A percentile compares a stretch with the other conserved stretches of the same genome.
These are phyloP conservation scores for Vitis labrusca DNA, from an alignment of 164 flowering plant species.

Conservation along the genomic window DNA sequence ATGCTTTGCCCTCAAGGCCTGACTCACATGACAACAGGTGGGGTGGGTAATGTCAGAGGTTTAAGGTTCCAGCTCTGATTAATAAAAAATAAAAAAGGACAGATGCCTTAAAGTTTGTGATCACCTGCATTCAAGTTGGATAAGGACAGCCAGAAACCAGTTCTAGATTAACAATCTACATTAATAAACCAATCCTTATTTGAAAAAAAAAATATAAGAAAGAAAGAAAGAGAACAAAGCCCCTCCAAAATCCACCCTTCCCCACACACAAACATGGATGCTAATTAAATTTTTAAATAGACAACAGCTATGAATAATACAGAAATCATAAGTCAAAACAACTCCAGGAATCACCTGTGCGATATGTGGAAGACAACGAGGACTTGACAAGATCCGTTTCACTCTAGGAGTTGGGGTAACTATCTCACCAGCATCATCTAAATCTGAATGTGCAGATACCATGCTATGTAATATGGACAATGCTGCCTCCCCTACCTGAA, in stretches of 20 bases:
- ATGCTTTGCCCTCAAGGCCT: no score
- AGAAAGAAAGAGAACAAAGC: no score
- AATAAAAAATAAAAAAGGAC: no score
- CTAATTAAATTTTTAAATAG: no score
- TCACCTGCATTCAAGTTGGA: background rate
- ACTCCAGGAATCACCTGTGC: constrained; percentile 70
- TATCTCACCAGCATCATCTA: constrained; percentile 99
- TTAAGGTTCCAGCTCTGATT: no score
- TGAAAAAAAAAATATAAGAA: background rate
- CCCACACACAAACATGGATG: no score
- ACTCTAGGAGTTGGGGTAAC: constrained; percentile 99
- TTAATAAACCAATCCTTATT: background rate
- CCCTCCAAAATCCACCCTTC: no score
- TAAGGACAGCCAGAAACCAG: background rate
- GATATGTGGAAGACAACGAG: constrained; percentile 96
- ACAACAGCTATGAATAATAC: no score
- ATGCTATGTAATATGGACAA: constrained; percentile 86
- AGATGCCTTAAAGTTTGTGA: no score
- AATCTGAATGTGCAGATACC: constrained; percentile 98
- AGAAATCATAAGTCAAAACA: background rate
- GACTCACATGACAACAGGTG: no score
- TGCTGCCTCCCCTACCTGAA: constrained; percentile 94
- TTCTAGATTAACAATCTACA: background rate
- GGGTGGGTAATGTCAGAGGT: no score
- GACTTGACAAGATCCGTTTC: constrained; percentile 90